These are phyloP conservation scores for Begonia fuchsioides DNA, from an alignment of 306 rosid species.

Conservation along the genomic window DNA sequence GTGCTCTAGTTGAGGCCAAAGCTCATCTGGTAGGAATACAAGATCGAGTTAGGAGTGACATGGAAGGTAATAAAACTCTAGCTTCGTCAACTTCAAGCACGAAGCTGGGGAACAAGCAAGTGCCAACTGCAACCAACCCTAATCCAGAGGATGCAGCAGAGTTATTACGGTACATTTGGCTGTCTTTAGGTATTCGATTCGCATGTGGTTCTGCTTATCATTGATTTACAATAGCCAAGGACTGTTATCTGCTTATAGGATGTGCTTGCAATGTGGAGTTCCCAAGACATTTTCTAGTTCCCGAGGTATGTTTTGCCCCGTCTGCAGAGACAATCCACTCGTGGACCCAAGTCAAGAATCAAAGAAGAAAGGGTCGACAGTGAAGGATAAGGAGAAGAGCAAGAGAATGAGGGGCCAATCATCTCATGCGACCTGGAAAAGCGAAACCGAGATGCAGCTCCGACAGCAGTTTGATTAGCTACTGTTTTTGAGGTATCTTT, in stretches of 20 bases:
- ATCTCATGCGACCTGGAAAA: conserved; percentile 92
- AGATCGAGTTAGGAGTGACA: conserved; percentile 89
- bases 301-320: conserved; percentile 83
- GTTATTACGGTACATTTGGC: conserved; percentile 46
- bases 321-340: conserved; percentile 69
- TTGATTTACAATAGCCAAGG: too few relatives aligned
- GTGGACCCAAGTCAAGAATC: conserved; percentile 33
- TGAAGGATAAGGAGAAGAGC: conserved; percentile 86
- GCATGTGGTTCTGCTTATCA: too few relatives aligned
- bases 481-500: not conserved
- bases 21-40: conserved; percentile 87
- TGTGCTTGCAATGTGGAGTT: conserved; percentile 92
- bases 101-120: conserved; percentile 40
- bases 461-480: conserved; percentile 77
- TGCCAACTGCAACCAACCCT: conserved; percentile 74
- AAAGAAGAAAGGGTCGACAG: conserved; percentile 75
- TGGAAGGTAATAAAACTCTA: conserved; percentile 48
- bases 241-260: conserved; percentile 25
- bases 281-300: conserved; percentile 76
- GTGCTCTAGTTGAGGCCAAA: conserved; percentile 73
- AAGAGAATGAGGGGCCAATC: conserved; percentile 93
- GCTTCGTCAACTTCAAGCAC: conserved; percentile 23
- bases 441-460: conserved; percentile 93
- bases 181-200: not conserved
- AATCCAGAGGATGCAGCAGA: conserved; percentile 93